Percentiles rank a stretch among this genome's conserved stretches.
These are phyloP conservation scores for Phytophthora ohioensis DNA, from an alignment of 352 stramenopile genomes.

Conservation along the genomic window DNA sequence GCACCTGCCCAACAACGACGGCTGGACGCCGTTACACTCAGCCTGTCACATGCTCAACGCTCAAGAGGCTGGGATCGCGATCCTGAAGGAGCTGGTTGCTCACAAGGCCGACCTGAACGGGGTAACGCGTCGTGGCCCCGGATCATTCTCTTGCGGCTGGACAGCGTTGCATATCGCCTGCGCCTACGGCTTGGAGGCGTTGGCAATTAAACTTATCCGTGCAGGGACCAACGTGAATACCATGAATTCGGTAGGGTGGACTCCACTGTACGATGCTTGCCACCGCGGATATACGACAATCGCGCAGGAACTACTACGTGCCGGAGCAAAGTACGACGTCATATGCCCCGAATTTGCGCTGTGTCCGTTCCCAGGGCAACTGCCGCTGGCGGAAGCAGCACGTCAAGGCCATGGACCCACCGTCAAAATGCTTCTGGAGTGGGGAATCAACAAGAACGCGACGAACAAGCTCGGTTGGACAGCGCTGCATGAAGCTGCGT, in stretches of 20 bases:
- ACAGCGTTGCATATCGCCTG: conserved; percentile 82
- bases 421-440: conserved; percentile 81
- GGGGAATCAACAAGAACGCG: conserved; percentile 82
- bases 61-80: conserved; percentile 74
- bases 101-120: conserved; percentile 69
- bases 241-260: conserved; percentile 78
- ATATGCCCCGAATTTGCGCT: conserved; percentile 84
- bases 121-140: conserved; percentile 71
- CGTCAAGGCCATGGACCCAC: conserved; percentile 70
- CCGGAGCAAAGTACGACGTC: conserved; percentile 65
- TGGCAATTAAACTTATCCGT: conserved; percentile 82
- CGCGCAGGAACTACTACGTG: conserved; percentile 70
- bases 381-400: conserved; percentile 70
- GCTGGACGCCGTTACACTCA: conserved; percentile 82
- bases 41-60: conserved; percentile 79
- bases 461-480: conserved; percentile 80
- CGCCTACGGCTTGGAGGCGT: conserved; percentile 75
- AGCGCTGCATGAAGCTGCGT: conserved; percentile 82
- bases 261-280: conserved; percentile 78
- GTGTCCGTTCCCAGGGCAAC: conserved; percentile 78
- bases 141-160: conserved; percentile 81
- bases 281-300: conserved; percentile 75
- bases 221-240: conserved; percentile 73
- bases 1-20: conserved; percentile 78
- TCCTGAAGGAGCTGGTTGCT: conserved; percentile 73